These are phyloP conservation scores for Pythium volutum DNA, from an alignment of 352 stramenopile species.

Conservation along the genomic window DNA sequence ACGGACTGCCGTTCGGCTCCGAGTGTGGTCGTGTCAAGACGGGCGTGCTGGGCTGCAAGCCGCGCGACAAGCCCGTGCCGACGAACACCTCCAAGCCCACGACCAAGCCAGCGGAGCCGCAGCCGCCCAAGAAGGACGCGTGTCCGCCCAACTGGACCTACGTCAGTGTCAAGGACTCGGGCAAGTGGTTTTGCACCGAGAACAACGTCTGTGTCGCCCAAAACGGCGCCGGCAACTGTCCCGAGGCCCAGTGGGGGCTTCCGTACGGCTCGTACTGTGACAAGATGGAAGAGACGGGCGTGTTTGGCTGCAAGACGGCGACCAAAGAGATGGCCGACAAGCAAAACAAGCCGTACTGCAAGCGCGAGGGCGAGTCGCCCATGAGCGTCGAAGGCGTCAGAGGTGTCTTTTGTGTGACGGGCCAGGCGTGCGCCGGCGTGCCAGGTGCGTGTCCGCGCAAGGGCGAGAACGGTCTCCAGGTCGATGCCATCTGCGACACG, in stretches of 20 bases:
- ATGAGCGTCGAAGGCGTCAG: slow-evolving; percentile 20
- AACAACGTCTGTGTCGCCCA: slow-evolving; percentile 12
- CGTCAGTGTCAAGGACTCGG: slow-evolving; percentile 17
- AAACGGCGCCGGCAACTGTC: slow-evolving; percentile 14
- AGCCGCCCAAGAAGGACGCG: background rate
- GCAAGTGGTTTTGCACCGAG: slow-evolving; percentile 12
- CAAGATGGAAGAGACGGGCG: slow-evolving; percentile 15
- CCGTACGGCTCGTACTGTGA: slow-evolving; percentile 20
- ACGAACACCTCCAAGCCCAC: background rate
- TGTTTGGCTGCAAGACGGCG: slow-evolving; percentile 14
- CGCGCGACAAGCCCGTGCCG: no score
- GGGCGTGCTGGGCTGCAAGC: slow-evolving; percentile 16
- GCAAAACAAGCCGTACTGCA: background rate
- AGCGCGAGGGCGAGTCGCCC: slow-evolving; percentile 6
- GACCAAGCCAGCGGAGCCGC: no score
- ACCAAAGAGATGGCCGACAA: slow-evolving; percentile 1
- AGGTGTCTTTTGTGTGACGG: slow-evolving; percentile 18
- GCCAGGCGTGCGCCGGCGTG: slow-evolving; percentile 10
- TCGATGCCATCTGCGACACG: background rate
- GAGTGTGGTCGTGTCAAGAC: slow-evolving; percentile 16
- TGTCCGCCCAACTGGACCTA: slow-evolving; percentile 1
- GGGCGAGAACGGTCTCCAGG: background rate
- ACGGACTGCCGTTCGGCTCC: slow-evolving; percentile 11
- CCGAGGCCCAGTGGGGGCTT: slow-evolving; percentile 8
- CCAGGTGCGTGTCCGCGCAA: background rate